Conservation (phyloP, 768 basidiomycete genomes). For the Strobilomyces echinocephalus region DNA sequence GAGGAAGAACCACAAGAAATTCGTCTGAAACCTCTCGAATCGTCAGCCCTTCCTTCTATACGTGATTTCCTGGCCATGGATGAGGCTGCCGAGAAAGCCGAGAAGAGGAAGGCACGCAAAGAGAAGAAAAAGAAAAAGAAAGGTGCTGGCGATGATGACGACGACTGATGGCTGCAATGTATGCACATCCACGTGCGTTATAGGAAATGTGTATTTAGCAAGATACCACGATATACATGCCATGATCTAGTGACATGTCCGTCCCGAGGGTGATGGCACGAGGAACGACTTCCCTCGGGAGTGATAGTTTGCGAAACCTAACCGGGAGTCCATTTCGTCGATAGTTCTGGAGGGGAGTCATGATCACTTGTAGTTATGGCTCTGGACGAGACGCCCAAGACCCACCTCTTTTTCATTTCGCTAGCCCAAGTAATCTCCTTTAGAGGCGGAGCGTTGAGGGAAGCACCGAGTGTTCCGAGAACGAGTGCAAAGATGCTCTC, state of each 20-base stretch:
- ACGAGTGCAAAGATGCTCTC: conserved; percentile 62
- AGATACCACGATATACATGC: neutral
- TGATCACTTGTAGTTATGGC: neutral
- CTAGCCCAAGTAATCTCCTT: conserved; percentile 87
- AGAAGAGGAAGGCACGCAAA: conserved; percentile 70
- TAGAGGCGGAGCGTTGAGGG: conserved; percentile 59
- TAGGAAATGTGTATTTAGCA: conserved; percentile 4
- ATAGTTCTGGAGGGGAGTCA: conserved; percentile 47
- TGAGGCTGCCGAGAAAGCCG: conserved; percentile 54
- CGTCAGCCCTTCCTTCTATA: conserved; percentile 81
- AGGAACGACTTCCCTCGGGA: conserved; percentile 47
- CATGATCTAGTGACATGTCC: conserved; percentile 2
- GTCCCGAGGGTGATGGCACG: conserved; percentile 2
- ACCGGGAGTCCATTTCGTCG: conserved; percentile 70
- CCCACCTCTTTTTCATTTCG: conserved; percentile 80
- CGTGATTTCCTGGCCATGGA: conserved; percentile 78
- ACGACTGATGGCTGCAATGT: conserved; percentile 24
- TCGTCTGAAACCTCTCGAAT: conserved; percentile 68
- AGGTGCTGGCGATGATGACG: conserved; percentile 29
- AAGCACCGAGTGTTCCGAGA: conserved; percentile 69
- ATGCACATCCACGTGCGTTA: neutral
- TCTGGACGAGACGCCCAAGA: neutral
- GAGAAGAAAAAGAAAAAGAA: conserved; percentile 52
- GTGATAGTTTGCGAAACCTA: conserved; percentile 58
- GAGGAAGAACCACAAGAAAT: conserved; percentile 38